Base-by-base conservation (phyloP, 148 eudicot genomes). In the Beta vulgaris region DNA sequence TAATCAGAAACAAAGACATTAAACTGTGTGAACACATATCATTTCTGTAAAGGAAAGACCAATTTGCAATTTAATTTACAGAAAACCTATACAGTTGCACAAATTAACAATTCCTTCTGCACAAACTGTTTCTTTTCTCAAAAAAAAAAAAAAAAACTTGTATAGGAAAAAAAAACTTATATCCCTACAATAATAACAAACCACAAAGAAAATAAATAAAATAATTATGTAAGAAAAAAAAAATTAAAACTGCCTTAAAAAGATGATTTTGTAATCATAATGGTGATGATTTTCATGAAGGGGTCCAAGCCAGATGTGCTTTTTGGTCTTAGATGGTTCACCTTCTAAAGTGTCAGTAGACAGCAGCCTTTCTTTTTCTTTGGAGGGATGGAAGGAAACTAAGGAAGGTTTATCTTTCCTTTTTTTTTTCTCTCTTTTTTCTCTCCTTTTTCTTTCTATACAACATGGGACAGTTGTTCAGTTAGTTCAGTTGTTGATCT, bases 211-310 rank as follows among this genome's bases (percentile, higher is more conserved):
- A 46, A 15, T 7, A 55, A 42, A 43, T 64, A 36, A 51, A 28
- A 25, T 76, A 81, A 61, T 72, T 66, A 40, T 78, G 71, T 44
- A 65, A 67, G 42, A 81, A 42, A 32, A 16, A 67, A 66, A 1
- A 66, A 54, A 75, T 3, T 23, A 13, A 32, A 28, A 18, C 59
- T 55, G 8, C 29, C 40, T 28, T 43, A 43, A 40, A 86, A 82
- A 84, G 84, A 84, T 79, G 83, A 77, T 81, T 81, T 69, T 63
- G 86, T 87, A 83, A 85, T 90, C 76, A 86, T 84, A 62, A 10
- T 76, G 84, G 61, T 74, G 78, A 69, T 75, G 75, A 74, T 69
- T 74, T 74, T 70, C 35, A 73, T 73, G 76, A 42, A 49, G 39
- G 46, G 26, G 55, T 58, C n/a, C n/a, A n/a, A n/a, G n/a, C n/a